phyloP scores from a whole-genome alignment of 345 rosid genomes.

The Angophora floribunda region DNA sequence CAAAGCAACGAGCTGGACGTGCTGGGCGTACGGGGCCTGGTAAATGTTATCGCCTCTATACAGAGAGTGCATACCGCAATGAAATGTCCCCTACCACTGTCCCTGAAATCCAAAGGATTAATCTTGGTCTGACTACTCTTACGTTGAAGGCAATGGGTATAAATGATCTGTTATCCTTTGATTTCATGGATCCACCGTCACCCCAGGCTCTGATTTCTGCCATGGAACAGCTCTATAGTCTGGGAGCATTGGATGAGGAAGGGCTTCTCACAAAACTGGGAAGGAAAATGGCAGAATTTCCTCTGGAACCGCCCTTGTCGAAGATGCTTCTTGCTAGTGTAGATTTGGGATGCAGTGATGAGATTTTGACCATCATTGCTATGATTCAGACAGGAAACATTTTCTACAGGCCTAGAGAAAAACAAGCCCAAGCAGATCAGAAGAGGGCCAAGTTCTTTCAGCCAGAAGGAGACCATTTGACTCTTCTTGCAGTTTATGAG shows the following conservation, averaged over 20 bases:
- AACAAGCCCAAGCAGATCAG: conserved; percentile 94
- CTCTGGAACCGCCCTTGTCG: conserved; percentile 82
- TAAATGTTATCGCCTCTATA: conserved; percentile 72
- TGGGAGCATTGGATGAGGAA: conserved; percentile 89
- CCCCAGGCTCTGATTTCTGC: conserved; percentile 84
- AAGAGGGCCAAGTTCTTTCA: conserved; percentile 88
- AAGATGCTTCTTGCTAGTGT: conserved; percentile 95
- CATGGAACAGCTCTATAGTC: conserved; percentile 76
- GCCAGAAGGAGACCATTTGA: conserved; percentile 90
- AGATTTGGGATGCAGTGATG: conserved; percentile 93
- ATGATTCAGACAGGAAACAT: conserved; percentile 92
- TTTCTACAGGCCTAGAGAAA: conserved; percentile 85
- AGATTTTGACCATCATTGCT: conserved; percentile 79
- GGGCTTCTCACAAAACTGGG: conserved; percentile 87
- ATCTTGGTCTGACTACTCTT: conserved; percentile 60
- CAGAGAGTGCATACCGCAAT: conserved; percentile 71
- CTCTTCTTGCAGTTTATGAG: conserved; percentile 86
- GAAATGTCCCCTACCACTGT: conserved; percentile 74
- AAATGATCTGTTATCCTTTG: conserved; percentile 67
- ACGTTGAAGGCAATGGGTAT: conserved; percentile 95
- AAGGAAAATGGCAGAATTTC: conserved; percentile 96
- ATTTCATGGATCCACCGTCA: conserved; percentile 73
- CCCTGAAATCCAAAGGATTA: conserved; percentile 90
- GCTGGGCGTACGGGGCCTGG: conserved; percentile 92
- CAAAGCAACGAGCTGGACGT: conserved; percentile 82